phyloP scores from a whole-genome alignment of 208 protist species.

The Trypanosomatidae sp. region DNA sequence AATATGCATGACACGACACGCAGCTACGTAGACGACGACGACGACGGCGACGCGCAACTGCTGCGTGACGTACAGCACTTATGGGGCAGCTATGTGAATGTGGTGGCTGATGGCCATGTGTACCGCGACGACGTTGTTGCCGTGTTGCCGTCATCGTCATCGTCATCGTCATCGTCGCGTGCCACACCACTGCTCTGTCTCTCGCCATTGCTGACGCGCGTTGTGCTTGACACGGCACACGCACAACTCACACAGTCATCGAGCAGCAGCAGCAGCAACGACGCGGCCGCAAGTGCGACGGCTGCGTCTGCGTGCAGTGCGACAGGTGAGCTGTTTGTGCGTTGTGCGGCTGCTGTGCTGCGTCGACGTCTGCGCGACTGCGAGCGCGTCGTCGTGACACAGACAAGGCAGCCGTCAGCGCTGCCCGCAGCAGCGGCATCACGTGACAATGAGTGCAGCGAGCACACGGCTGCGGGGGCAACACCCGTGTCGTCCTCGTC shows the following conservation, averaged over 20 bases:
- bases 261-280: neutral
- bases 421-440: slow-evolving; percentile 4
- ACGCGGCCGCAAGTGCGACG: neutral
- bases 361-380: neutral
- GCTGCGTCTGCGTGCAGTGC: neutral
- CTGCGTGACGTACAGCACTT: neutral
- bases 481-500: no score
- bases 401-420: slow-evolving; percentile 2
- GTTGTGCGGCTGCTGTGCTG: neutral
- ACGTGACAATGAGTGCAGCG: neutral
- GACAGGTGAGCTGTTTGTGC: neutral
- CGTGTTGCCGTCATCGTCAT: neutral
- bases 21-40: neutral
- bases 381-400: no score
- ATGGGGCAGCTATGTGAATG: neutral
- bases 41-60: neutral
- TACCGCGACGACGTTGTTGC: neutral
- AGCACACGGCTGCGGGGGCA: no score
- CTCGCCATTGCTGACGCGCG: neutral
- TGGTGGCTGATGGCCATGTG: no score
- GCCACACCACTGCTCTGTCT: neutral
- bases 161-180: neutral
- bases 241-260: no score
- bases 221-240: neutral
- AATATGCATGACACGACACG: neutral